Evolutionary conservation across 345 rosid species (phyloP), one percentile per base, ranked within the genome.

Genomic region (Corchorus olitorius): DNA sequence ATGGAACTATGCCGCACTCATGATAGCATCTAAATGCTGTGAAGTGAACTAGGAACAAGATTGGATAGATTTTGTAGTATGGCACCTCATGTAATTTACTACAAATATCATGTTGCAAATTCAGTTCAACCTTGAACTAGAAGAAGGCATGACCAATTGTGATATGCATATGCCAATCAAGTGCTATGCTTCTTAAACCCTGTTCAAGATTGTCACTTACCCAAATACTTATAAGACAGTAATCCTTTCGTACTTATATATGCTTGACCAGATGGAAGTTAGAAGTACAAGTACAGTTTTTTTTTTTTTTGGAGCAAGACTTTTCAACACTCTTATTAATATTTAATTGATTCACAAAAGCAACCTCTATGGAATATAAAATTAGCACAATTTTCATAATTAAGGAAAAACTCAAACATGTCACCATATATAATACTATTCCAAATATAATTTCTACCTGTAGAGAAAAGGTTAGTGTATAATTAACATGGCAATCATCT

Each of bases 401-500:
- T 52, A 46, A 74, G 12, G 33, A 9, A 35, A 35, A 62, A 7
- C 20, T 10, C 63, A 48, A 34, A 27, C 19, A 76, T 52, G 13
- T 63, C 72, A 75, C 52, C 77, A 79, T 70, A 79, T 70, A 61
- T 49, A 82, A 65, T 73, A 73, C 61, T 37, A 74, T 77, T 70
- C 46, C 46, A 65, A 76, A 78, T 53, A 41, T n/a, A 16, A 66
- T 54, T 62, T 85, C 81, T 86, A 93, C 99, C 86, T 93, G 98
- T 80, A 96, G 88, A 48, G 99, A 92, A 86, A 92, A 96, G 22
- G 98, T 88, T 67, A 96, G 82, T 17, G 98, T 93, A 80, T 89
- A 92, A 79, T 96, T 96, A 78, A 92, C 97, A 90, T 93, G 98
- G 85, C 99, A 96, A 82, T 96, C 99, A 84, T 96, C 99, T 48